Percentiles rank a stretch among this genome's conserved stretches.
Evolutionary conservation across 805 yeast species (phyloP).

Genomic region (Clavispora asparagi): DNA sequence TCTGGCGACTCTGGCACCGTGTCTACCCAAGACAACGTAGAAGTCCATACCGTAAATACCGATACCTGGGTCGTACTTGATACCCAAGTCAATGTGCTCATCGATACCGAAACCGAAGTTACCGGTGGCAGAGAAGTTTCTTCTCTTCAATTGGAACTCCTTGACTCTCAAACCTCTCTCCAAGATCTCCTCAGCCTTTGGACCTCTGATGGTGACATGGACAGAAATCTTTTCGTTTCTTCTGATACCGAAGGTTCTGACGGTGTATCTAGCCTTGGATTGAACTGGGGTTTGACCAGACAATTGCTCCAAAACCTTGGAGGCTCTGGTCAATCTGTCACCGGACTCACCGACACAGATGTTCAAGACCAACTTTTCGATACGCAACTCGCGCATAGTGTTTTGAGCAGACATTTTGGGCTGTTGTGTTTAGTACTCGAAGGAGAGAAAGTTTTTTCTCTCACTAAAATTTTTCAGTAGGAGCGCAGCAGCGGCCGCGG

Average conservation of each 20-base stretch:
- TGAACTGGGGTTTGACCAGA: slow-evolving; percentile 99
- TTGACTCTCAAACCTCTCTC: slow-evolving; percentile 99
- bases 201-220: slow-evolving; percentile 99
- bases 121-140: slow-evolving; percentile 98
- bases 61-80: slow-evolving; percentile 98
- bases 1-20: slow-evolving; percentile 98
- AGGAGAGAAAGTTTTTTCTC: slow-evolving; percentile 3
- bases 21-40: slow-evolving; percentile 99
- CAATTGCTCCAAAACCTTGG: slow-evolving; percentile 99
- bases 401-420: slow-evolving; percentile 51
- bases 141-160: slow-evolving; percentile 93
- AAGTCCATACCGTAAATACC: slow-evolving; percentile 99
- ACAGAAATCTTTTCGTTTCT: slow-evolving; percentile 99
- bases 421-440: slow-evolving; percentile 5
- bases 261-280: slow-evolving; percentile 99
- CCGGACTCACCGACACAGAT: slow-evolving; percentile 99
- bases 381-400: slow-evolving; percentile 98
- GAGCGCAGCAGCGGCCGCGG: slow-evolving; percentile 4
- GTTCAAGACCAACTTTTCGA: slow-evolving; percentile 99
- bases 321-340: slow-evolving; percentile 99
- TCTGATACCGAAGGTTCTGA: slow-evolving; percentile 99
- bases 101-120: slow-evolving; percentile 99
- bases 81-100: slow-evolving; percentile 99
- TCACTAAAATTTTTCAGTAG: slow-evolving; percentile 6
- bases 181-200: slow-evolving; percentile 96